Base-by-base conservation (phyloP, 768 basidiomycete genomes). In the Hydnomerulius pinastri region DNA sequence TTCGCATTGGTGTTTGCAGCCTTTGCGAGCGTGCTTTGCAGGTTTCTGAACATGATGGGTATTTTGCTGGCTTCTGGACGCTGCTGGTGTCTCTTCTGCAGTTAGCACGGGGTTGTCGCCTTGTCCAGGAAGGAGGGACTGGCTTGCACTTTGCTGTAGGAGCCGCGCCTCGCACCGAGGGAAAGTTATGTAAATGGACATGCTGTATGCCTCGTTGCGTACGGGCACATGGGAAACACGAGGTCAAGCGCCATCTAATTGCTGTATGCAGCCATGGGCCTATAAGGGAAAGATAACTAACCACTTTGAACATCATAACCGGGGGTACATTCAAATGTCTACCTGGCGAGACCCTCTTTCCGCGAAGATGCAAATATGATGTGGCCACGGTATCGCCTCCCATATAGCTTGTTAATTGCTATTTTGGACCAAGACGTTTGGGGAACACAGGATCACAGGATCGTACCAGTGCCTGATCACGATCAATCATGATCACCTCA, bases 21-120 rank as follows among this genome's bases (percentile, higher is more conserved):
- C 5, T 72, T 61, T 11, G 73, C 63, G 50, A 78, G 64, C 42
- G 76, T 69, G 60, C 67, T 73, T 37, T 70, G 67, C 54, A 78
- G 60, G 64, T 72, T 74, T 57, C 73, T 73, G 64, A 80, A 78
- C 79, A 80, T 80, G 43, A 35, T 48, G 30, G 17, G 8, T 28
- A n/a, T 30, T 15, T 43, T 42, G 24, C 20, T 27, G 11, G 28
- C 18, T 23, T 24, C 9, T 40, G 27, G 39, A 18, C 48, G 36
- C 28, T 38, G 25, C 29, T 23, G 25, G 30, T 46, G 30, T 20
- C 33, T 48, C 35, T 38, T 30, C 43, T 47, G n/a, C 45, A 33
- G 35, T 28, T 51, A 51, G 24, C 7, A n/a, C 21, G 15, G 10
- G 25, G 28, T 11, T 15, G 17, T 8, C 9, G n/a, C n/a, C n/a